Percentiles rank a stretch among this genome's conserved stretches.
phyloP scores from a whole-genome alignment of 2,329 filamentous ascomycete species.

The Ilyonectria robusta region DNA sequence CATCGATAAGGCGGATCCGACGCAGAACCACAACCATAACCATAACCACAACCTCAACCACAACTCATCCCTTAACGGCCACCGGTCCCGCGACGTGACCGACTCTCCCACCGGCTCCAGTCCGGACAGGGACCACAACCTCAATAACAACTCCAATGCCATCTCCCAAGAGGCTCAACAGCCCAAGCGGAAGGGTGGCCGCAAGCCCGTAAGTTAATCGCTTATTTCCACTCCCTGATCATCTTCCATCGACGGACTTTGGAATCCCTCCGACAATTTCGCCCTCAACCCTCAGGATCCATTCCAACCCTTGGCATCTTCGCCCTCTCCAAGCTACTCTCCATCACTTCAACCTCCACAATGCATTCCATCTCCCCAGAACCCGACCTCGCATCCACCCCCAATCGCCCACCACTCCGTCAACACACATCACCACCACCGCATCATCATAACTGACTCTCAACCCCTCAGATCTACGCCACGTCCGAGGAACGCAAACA shows the following conservation, averaged over 20 bases:
- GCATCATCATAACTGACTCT: slow-evolving; percentile 38
- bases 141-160: slow-evolving; percentile 51
- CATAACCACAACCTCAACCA: slow-evolving; percentile 41
- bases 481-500: slow-evolving; percentile 99
- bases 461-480: slow-evolving; percentile 84
- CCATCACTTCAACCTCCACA: neutral
- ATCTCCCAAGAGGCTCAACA: slow-evolving; percentile 69
- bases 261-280: neutral
- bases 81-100: slow-evolving; percentile 65
- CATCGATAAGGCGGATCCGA: slow-evolving; percentile 67
- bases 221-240: slow-evolving; percentile 15
- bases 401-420: neutral
- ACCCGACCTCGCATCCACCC: no score
- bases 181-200: slow-evolving; percentile 96
- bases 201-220: slow-evolving; percentile 87
- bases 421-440: slow-evolving; percentile 8
- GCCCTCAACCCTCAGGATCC: neutral
- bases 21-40: slow-evolving; percentile 45
- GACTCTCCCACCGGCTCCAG: slow-evolving; percentile 74
- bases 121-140: slow-evolving; percentile 67
- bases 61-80: slow-evolving; percentile 54
- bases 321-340: neutral
- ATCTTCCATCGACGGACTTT: slow-evolving; percentile 1
- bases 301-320: neutral
- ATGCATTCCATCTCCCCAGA: neutral